These are phyloP conservation scores for Fusarium foetens DNA, from an alignment of 2,329 filamentous ascomycete species.

Conservation along the genomic window DNA sequence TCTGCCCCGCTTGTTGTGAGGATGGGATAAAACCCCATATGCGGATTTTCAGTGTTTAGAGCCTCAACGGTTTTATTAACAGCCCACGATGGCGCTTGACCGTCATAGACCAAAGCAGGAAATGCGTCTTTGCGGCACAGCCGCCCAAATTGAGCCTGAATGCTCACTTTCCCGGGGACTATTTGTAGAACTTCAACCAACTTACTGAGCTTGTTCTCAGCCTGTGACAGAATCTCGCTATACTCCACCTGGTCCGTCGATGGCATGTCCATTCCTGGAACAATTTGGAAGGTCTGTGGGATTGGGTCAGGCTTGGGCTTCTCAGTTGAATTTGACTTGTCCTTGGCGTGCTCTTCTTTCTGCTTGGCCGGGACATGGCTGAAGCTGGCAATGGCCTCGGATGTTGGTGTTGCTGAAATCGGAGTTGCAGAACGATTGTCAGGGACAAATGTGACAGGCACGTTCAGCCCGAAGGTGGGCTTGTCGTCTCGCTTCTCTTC, in stretches of 20 bases:
- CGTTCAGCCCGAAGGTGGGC: conserved; percentile 17
- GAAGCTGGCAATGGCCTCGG: background rate
- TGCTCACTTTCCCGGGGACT: conserved; percentile 39
- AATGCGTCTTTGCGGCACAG: conserved; percentile 42
- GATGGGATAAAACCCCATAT: conserved; percentile 43
- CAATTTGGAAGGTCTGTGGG: background rate
- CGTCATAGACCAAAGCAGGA: conserved; percentile 32
- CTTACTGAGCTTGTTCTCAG: conserved; percentile 17
- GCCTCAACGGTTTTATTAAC: conserved; percentile 2
- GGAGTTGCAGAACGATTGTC: background rate
- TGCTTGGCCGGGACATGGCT: background rate
- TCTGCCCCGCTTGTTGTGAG: conserved; percentile 45
- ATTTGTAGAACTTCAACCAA: conserved; percentile 36
- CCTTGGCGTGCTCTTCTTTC: background rate
- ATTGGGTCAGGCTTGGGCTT: background rate
- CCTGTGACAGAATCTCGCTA: conserved; percentile 14
- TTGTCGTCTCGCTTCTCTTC: background rate
- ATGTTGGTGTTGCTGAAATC: too few relatives aligned
- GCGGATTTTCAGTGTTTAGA: conserved; percentile 11
- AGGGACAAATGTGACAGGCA: conserved; percentile 1
- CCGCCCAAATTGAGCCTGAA: conserved; percentile 46
- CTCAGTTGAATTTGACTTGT: background rate
- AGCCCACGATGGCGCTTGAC: conserved; percentile 32
- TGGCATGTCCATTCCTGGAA: conserved; percentile 23
- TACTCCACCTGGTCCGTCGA: background rate